Conservation (phyloP, 176 grass and related monocot species). For the Elymus sibiricus region DNA sequence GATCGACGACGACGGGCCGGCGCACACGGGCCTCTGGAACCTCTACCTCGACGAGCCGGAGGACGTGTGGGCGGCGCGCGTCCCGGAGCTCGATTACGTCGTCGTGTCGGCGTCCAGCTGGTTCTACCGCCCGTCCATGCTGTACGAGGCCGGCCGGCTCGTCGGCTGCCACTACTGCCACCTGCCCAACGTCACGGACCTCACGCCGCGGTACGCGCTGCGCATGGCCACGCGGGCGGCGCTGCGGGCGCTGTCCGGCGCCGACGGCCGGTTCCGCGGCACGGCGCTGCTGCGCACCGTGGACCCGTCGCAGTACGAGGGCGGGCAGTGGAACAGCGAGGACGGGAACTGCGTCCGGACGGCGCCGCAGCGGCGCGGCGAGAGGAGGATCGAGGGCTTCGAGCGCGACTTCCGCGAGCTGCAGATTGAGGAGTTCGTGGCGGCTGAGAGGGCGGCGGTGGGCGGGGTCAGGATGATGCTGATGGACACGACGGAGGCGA, state of each 20-base stretch:
- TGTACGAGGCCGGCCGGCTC: constrained; percentile 32
- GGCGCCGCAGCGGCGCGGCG: constrained; percentile 24
- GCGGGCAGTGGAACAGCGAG: constrained; percentile 51
- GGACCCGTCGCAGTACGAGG: constrained; percentile 53
- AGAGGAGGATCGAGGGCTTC: constrained; percentile 26
- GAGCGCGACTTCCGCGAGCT: constrained; percentile 23
- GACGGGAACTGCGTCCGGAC: constrained; percentile 49
- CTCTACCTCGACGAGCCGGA: constrained; percentile 62
- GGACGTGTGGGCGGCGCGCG: constrained; percentile 12
- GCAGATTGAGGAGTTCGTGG: constrained; percentile 1
- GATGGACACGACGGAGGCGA: constrained; percentile 46
- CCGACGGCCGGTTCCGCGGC: background rate
- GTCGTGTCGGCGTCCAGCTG: constrained; percentile 65
- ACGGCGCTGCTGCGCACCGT: background rate
- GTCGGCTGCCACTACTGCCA: constrained; percentile 48
- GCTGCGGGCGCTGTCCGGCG: constrained; percentile 8
- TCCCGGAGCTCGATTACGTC: constrained; percentile 36
- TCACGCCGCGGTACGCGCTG: constrained; percentile 42
- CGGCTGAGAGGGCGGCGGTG: background rate
- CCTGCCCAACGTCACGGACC: constrained; percentile 37
- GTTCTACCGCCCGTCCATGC: constrained; percentile 53
- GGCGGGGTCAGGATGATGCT: constrained; percentile 16
- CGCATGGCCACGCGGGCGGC: constrained; percentile 41
- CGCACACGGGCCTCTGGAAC: constrained; percentile 11
- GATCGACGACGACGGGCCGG: background rate